Conservation (phyloP, 768 basidiomycete species). For the Leucosporidium scottii region DNA sequence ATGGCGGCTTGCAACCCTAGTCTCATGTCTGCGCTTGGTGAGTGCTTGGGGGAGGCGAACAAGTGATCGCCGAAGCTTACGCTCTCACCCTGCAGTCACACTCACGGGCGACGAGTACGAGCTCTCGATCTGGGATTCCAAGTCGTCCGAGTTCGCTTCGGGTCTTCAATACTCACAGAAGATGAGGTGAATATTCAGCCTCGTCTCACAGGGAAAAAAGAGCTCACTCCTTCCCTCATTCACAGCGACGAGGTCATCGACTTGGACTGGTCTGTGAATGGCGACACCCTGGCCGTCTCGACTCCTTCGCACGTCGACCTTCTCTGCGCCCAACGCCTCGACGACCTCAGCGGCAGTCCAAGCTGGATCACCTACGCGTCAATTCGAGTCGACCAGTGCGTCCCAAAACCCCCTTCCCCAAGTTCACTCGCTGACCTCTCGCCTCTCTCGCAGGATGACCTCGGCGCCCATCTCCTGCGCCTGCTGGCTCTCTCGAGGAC, state of each 20-base stretch:
- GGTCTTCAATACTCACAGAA: slow-evolving; percentile 67
- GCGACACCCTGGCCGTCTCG: slow-evolving; percentile 11
- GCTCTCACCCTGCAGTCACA: slow-evolving; percentile 50
- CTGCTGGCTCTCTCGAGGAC: slow-evolving; percentile 55
- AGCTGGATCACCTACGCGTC: slow-evolving; percentile 4
- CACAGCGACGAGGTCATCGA: slow-evolving; percentile 4
- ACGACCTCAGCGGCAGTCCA: slow-evolving; percentile 1
- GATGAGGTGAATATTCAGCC: slow-evolving; percentile 1
- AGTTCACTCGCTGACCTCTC: background rate
- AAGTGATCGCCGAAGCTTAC: no score
- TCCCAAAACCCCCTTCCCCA: background rate
- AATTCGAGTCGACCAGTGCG: slow-evolving; percentile 4
- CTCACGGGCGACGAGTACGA: slow-evolving; percentile 53
- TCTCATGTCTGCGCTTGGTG: slow-evolving; percentile 84
- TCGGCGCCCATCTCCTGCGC: slow-evolving; percentile 70
- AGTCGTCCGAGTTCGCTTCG: slow-evolving; percentile 83
- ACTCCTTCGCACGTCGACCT: slow-evolving; percentile 6
- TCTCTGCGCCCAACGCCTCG: background rate
- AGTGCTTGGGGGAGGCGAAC: slow-evolving; percentile 32
- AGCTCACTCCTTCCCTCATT: background rate
- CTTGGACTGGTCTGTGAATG: slow-evolving; percentile 20
- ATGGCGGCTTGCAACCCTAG: slow-evolving; percentile 80
- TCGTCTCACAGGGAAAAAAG: no score
- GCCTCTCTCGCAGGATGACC: slow-evolving; percentile 51
- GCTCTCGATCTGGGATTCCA: slow-evolving; percentile 93